Evolutionary conservation across 1,284 basidiomycete genomes (phyloP).

Genomic region (Bondarzewia mesenterica): DNA sequence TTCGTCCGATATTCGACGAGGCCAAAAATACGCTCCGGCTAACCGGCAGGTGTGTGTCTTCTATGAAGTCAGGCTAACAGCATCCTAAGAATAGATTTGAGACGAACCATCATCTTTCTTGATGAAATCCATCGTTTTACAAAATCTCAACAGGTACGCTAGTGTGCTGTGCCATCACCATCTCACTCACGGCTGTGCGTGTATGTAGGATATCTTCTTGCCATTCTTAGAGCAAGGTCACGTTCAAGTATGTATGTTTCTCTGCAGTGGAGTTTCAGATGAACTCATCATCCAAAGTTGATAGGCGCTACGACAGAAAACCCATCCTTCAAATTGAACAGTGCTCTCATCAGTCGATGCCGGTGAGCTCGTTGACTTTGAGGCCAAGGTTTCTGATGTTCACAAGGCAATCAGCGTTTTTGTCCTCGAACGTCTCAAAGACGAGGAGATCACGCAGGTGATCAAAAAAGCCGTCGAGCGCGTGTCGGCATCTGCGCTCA

Average conservation of each 20-base stretch:
- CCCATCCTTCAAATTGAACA: constrained; percentile 80
- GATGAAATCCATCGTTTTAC: constrained; percentile 91
- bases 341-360: constrained; percentile 74
- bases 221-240: constrained; percentile 76
- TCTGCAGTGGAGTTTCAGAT: constrained; percentile 7
- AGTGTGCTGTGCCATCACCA: background rate
- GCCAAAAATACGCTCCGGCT: constrained; percentile 65
- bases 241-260: constrained; percentile 43
- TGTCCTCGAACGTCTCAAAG: constrained; percentile 51
- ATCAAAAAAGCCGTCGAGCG: constrained; percentile 42
- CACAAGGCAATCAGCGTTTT: constrained; percentile 45
- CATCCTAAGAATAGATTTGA: constrained; percentile 17
- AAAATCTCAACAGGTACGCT: constrained; percentile 67
- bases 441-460: constrained; percentile 47
- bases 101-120: constrained; percentile 67
- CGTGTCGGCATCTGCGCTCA: constrained; percentile 17
- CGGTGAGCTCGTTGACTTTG: constrained; percentile 37
- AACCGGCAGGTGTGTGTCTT: constrained; percentile 47
- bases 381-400: background rate
- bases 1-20: constrained; percentile 77
- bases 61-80: background rate
- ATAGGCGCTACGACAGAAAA: constrained; percentile 92
- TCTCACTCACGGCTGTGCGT: too few species aligned
- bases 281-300: constrained; percentile 34
- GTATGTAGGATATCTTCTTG: constrained; percentile 38